A percentile compares a stretch with the other conserved stretches of the same genome.
These are phyloP conservation scores for Podospora sp. DNA, from an alignment of 495 filamentous ascomycete genomes.

Conservation along the genomic window DNA sequence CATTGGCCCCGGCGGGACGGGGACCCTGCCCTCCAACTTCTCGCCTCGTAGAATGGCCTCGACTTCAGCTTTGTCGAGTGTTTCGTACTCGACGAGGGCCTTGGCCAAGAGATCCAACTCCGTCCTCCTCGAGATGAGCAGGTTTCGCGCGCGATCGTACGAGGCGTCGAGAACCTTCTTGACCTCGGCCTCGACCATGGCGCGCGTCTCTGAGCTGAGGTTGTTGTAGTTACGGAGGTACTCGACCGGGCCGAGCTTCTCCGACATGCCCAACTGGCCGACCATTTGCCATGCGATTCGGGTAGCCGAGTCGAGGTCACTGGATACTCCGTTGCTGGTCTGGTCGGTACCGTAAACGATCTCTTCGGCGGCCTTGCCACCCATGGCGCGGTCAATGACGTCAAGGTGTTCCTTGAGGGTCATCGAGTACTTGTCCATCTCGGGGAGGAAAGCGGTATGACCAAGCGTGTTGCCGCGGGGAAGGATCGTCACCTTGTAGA, in stretches of 20 bases:
- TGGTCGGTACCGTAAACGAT: slow-evolving; percentile 84
- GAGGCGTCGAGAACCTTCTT: slow-evolving; percentile 82
- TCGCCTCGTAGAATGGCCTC: slow-evolving; percentile 84
- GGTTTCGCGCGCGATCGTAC: slow-evolving; percentile 67
- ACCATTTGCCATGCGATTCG: slow-evolving; percentile 80
- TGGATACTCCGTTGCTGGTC: slow-evolving; percentile 74
- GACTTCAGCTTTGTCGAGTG: slow-evolving; percentile 82
- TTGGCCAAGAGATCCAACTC: slow-evolving; percentile 86
- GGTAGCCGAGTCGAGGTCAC: slow-evolving; percentile 76
- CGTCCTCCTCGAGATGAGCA: slow-evolving; percentile 70
- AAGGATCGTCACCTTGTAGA: slow-evolving; percentile 97
- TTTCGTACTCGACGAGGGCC: slow-evolving; percentile 93
- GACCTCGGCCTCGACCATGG: slow-evolving; percentile 83
- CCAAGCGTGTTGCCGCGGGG: slow-evolving; percentile 84
- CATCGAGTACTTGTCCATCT: slow-evolving; percentile 85
- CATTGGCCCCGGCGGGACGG: slow-evolving; percentile 53
- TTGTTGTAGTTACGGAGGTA: slow-evolving; percentile 74
- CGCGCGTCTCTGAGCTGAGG: slow-evolving; percentile 81
- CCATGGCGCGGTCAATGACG: slow-evolving; percentile 79
- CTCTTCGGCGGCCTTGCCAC: slow-evolving; percentile 93
- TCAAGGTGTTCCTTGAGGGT: slow-evolving; percentile 74
- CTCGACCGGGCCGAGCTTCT: slow-evolving; percentile 86
- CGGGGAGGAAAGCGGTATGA: slow-evolving; percentile 79
- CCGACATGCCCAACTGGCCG: slow-evolving; percentile 83
- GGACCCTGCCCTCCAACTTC: slow-evolving; percentile 62